Conservation (phyloP, 2,329 filamentous ascomycete genomes). For the Blastomyces parvus region DNA sequence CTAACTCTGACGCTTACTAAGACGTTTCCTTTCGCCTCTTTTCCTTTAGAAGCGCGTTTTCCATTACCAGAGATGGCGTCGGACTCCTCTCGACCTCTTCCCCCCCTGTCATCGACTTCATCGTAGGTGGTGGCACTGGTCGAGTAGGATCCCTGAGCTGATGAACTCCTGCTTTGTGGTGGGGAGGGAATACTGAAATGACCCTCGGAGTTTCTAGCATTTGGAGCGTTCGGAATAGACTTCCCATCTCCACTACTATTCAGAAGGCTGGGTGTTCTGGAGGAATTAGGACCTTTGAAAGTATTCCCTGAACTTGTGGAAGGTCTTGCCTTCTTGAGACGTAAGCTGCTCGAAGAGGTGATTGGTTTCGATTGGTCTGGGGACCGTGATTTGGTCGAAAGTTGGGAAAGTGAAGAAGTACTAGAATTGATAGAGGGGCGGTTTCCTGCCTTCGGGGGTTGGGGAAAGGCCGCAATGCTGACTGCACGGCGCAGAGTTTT, state of each 20-base stretch:
- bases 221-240: constrained; percentile 53
- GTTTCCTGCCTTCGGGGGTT: constrained; percentile 61
- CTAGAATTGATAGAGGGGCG: constrained; percentile 43
- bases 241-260: constrained; percentile 72
- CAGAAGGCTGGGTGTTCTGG: constrained; percentile 60
- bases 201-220: constrained; percentile 61
- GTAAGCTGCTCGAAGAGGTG: constrained; percentile 28
- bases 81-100: constrained; percentile 25
- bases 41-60: constrained; percentile 31
- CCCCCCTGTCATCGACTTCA: constrained; percentile 54
- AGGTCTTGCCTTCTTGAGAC: constrained; percentile 48
- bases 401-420: constrained; percentile 18
- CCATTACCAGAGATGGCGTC: constrained; percentile 21
- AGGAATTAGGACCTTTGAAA: constrained; percentile 31
- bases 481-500: constrained; percentile 75
- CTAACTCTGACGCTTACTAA: constrained; percentile 89
- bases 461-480: constrained; percentile 89
- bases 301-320: constrained; percentile 46
- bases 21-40: constrained; percentile 86
- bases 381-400: constrained; percentile 16
- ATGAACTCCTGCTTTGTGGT: constrained; percentile 81
- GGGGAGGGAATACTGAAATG: constrained; percentile 70
- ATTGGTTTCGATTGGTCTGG: constrained; percentile 40
- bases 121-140: constrained; percentile 85
- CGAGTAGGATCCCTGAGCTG: constrained; percentile 83